Percentiles rank a stretch among this genome's conserved stretches.
Evolutionary conservation across 2,329 filamentous ascomycete species (phyloP).

Genomic region (Aspergillus candidus): DNA sequence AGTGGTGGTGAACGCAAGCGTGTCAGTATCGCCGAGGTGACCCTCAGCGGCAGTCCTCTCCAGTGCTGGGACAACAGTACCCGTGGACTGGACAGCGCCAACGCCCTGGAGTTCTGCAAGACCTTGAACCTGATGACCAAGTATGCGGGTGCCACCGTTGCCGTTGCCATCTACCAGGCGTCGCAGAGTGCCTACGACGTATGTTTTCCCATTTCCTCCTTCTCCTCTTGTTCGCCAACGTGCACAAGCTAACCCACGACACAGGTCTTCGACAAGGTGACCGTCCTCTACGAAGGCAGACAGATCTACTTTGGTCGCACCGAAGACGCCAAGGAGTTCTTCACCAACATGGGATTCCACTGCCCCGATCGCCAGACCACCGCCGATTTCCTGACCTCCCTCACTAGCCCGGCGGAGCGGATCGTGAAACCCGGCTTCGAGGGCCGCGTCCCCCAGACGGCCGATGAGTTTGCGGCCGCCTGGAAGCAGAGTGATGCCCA

Average conservation of each 20-base stretch:
- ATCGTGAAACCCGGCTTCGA: constrained; percentile 55
- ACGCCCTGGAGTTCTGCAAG: constrained; percentile 52
- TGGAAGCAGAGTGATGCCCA: constrained; percentile 53
- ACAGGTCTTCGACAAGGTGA: constrained; percentile 64
- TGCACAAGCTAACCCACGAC: constrained; percentile 8
- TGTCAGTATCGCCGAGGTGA: constrained; percentile 54
- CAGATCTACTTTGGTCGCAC: constrained; percentile 71
- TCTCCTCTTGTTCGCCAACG: too few species aligned
- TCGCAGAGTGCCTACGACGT: constrained; percentile 45
- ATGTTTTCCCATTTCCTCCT: neutral
- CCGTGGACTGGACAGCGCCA: constrained; percentile 48
- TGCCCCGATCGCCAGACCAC: constrained; percentile 65
- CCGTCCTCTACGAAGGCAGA: constrained; percentile 67
- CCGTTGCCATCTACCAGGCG: constrained; percentile 51
- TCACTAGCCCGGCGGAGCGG: constrained; percentile 61
- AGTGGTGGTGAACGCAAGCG: constrained; percentile 57
- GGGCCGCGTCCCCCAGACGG: constrained; percentile 57
- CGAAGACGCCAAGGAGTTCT: constrained; percentile 56
- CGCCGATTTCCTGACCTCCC: constrained; percentile 64
- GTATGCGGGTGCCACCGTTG: constrained; percentile 44
- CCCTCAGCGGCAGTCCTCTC: constrained; percentile 43
- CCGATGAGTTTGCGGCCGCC: constrained; percentile 59
- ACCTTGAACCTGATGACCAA: constrained; percentile 47
- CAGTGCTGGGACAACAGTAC: constrained; percentile 46
- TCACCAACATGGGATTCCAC: constrained; percentile 63